phyloP scores from a whole-genome alignment of 2,329 filamentous ascomycete genomes.

The Metarhizium brunneum region DNA sequence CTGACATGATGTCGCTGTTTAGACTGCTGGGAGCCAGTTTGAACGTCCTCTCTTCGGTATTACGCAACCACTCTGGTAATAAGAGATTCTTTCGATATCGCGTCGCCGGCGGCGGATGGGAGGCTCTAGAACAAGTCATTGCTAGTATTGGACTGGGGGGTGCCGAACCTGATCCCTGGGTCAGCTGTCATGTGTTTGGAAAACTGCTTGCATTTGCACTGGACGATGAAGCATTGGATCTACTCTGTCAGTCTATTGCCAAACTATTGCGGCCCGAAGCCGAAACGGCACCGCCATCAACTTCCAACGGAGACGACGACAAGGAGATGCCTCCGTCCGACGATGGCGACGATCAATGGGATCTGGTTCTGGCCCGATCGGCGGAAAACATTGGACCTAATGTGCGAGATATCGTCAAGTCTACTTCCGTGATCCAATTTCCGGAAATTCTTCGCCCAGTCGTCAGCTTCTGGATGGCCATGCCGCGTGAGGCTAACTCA shows the following conservation, averaged over 20 bases:
- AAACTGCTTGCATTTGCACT: conserved; percentile 73
- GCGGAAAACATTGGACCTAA: conserved; percentile 26
- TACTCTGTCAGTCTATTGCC: conserved; percentile 51
- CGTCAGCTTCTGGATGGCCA: conserved; percentile 54
- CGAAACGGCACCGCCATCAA: conserved; percentile 10
- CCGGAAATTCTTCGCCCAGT: conserved; percentile 55
- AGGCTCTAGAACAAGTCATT: conserved; percentile 63
- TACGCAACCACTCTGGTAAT: conserved; percentile 77
- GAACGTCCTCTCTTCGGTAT: conserved; percentile 62
- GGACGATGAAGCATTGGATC: conserved; percentile 64
- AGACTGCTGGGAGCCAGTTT: conserved; percentile 63
- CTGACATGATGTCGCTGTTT: conserved; percentile 58
- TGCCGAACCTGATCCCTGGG: conserved; percentile 58
- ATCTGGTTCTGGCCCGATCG: conserved; percentile 27
- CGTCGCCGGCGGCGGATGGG: conserved; percentile 71
- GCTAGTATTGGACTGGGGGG: conserved; percentile 56
- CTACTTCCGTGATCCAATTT: conserved; percentile 45
- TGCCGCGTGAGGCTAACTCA: conserved; percentile 37
- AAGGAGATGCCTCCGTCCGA: conserved; percentile 7
- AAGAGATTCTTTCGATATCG: conserved; percentile 73
- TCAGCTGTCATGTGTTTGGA: conserved; percentile 67
- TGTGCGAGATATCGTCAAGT: conserved; percentile 39
- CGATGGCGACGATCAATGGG: conserved; percentile 25
- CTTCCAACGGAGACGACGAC: conserved; percentile 15
- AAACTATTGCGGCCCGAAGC: conserved; percentile 23